These are phyloP conservation scores for Lasiodiplodia hormozganensis DNA, from an alignment of 2,329 filamentous ascomycete genomes.

Conservation along the genomic window DNA sequence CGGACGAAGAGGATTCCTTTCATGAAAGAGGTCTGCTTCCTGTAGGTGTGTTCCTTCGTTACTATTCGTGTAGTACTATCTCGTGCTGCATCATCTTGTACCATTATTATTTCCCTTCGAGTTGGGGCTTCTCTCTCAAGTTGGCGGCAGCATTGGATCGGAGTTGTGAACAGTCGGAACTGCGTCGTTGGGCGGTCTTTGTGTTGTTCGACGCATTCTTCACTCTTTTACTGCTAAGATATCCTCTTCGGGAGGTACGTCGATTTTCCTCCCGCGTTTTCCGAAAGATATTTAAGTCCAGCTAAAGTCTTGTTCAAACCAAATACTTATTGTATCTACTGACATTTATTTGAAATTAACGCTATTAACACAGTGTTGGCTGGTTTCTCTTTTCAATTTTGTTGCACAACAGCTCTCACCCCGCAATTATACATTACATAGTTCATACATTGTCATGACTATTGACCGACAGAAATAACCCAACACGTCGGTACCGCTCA, in stretches of 20 bases:
- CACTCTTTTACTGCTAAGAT: not conserved
- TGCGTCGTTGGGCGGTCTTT: not conserved
- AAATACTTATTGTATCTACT: not conserved
- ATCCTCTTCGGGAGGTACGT: not conserved
- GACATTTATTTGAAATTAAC: not conserved
- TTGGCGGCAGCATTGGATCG: not conserved
- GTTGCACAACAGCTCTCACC: not conserved
- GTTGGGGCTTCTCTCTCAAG: not conserved
- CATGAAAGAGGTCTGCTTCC: not conserved
- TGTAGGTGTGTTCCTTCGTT: not conserved
- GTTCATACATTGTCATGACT: not conserved
- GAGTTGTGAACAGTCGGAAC: not conserved
- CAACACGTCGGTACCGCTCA: not conserved
- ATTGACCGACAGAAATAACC: not conserved
- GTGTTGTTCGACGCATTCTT: not conserved
- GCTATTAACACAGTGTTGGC: no score
- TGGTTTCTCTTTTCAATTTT: not conserved
- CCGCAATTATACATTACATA: not conserved
- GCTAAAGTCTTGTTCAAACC: not conserved
- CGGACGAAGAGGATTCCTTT: constrained; percentile 67
- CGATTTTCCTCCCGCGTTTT: not conserved
- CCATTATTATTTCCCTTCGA: not conserved
- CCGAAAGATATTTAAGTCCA: not conserved
- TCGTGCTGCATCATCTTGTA: not conserved
- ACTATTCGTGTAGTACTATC: not conserved